A percentile compares a stretch with the other conserved stretches of the same genome.
phyloP scores from a whole-genome alignment of 495 filamentous ascomycete genomes.

The Xylaria castorea region DNA sequence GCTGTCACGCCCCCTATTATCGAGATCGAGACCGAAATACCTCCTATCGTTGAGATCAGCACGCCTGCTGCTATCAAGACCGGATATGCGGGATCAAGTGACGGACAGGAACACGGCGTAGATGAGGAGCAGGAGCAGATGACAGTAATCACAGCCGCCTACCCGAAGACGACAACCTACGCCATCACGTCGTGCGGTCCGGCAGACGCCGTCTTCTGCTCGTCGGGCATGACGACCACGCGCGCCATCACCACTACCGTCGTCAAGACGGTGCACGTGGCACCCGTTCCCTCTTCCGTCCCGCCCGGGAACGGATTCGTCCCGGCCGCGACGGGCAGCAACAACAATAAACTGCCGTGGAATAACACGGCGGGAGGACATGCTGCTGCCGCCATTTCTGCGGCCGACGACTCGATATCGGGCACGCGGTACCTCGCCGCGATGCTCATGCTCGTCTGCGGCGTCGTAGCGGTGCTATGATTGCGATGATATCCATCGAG shows the following conservation, averaged over 20 bases:
- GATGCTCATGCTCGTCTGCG: slow-evolving; percentile 13
- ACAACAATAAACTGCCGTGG: background rate
- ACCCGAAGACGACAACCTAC: slow-evolving; percentile 19
- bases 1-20: background rate
- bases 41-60: background rate
- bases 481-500: background rate
- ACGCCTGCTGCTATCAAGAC: background rate
- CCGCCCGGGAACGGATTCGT: background rate
- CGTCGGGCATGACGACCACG: slow-evolving; percentile 29
- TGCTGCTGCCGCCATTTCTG: background rate
- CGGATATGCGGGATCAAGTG: background rate
- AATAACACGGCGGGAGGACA: background rate
- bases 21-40: background rate
- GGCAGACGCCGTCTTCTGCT: slow-evolving; percentile 20
- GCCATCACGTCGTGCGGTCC: slow-evolving; percentile 15
- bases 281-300: background rate
- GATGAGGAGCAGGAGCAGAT: background rate
- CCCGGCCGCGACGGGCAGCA: background rate
- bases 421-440: background rate
- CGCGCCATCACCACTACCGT: slow-evolving; percentile 27
- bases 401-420: background rate
- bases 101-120: background rate
- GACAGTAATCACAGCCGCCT: slow-evolving; percentile 18
- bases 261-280: slow-evolving; percentile 23
- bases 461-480: slow-evolving; percentile 22